Evolutionary conservation across 305 asterid genomes (phyloP), one percentile per base, ranked within the genome.

Genomic region (Andrographis paniculata): DNA sequence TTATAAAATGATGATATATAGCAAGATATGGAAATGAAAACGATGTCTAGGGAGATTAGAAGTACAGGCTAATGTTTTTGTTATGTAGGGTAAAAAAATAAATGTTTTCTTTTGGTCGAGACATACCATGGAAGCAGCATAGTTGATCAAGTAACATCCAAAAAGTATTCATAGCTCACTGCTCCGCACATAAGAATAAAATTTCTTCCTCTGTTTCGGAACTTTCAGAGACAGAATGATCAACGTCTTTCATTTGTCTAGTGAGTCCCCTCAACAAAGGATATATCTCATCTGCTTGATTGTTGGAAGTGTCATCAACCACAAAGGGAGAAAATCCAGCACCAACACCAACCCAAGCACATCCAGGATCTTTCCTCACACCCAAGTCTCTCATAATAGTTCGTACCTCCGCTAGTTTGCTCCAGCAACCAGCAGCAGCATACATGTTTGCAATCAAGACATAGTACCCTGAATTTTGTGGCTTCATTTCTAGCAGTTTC

Each of bases 361-460:
- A 79, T 4, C 94, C 97, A n/a, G 81, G 89, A 52, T 64, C 77
- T 61, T 88, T 88, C 31, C 80, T 75, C 55, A 84, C 97, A 42
- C 87, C 89, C 61, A 67, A 70, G 48, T 77, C 83, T 65, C 78
- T 77, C 95, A 84, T 84, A 52, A 70, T 47, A 30, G 74, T 67
- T 72, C 94, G 74, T 15, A 84, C 87, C 53, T 66, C 47, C 1
- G 83, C 79, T 52, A 81, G 75, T 65, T 81, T 84, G 53, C 58
- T 57, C 94, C 95, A 81, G 53, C 71, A 37, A 38, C 89, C 87
- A 49, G 93, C 78, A 50, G 86, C 81, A 52, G 82, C 97, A 65
- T 79, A 79, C 93, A 88, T 78, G 63, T 88, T 88, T 20, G 87
- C 87, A 20, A 88, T 84, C 75, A 88, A 64, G 45, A 84, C 86